Percentiles rank a stretch among this genome's conserved stretches.
These are phyloP conservation scores for Rubia balearica DNA, from an alignment of 305 asterid genomes.

Conservation along the genomic window DNA sequence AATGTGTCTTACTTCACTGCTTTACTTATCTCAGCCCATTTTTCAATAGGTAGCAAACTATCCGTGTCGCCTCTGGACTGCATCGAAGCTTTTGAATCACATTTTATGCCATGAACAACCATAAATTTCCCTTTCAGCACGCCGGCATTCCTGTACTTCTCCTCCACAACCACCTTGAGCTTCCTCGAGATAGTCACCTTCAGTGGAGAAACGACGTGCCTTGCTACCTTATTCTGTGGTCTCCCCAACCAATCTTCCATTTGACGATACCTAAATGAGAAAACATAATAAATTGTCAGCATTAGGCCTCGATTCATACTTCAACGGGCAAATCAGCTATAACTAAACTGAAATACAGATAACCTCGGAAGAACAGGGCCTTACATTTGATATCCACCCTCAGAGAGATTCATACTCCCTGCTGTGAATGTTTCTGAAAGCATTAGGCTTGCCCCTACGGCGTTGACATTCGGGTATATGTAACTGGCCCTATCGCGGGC, in stretches of 20 bases:
- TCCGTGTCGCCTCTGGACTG: conserved; percentile 77
- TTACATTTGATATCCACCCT: conserved; percentile 72
- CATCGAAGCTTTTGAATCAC: conserved; percentile 90
- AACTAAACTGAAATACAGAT: too few species aligned
- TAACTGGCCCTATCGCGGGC: conserved; percentile 82
- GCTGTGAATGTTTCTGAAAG: conserved; percentile 59
- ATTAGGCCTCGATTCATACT: not conserved
- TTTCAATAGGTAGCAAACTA: conserved; percentile 76
- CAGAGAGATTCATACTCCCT: conserved; percentile 46
- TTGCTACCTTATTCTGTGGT: conserved; percentile 62
- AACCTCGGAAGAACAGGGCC: not conserved
- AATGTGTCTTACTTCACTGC: conserved; percentile 42
- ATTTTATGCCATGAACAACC: conserved; percentile 75
- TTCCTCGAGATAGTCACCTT: conserved; percentile 68
- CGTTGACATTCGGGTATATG: conserved; percentile 70
- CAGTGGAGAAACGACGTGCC: conserved; percentile 56
- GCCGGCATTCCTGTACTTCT: conserved; percentile 56
- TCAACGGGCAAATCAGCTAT: too few species aligned
- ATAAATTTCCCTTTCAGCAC: conserved; percentile 58
- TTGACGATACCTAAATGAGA: conserved; percentile 48
- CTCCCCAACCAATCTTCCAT: conserved; percentile 73
- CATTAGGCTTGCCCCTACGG: conserved; percentile 76
- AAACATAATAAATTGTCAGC: not conserved
- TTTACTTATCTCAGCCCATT: conserved; percentile 61
- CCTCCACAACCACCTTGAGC: conserved; percentile 66